Base-by-base conservation (phyloP, 2,329 filamentous ascomycete genomes). In the Hypoxylon sp. region DNA sequence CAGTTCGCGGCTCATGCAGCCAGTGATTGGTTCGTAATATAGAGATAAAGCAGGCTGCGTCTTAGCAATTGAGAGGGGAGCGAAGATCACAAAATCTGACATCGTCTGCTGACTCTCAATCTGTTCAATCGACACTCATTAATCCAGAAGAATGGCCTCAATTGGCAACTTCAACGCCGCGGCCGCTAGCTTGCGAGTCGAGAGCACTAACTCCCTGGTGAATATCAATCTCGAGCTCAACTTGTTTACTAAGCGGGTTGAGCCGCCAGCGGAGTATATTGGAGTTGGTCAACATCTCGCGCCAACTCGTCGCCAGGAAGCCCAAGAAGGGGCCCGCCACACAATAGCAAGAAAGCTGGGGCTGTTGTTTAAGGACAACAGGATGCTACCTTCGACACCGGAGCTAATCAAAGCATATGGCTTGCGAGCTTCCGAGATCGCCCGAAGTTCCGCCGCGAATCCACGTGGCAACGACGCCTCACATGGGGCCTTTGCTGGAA, bases 361-460 rank as follows among this genome's bases (percentile, higher is more conserved):
- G 1, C 42, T 58, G 2, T 52, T 72, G 3, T 70, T 72, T 35
- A 53, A 67, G 39, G 57, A 54, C 15, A 35, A 21, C 6, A 32
- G 17, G 1, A 27, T 62, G 3, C 24, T 64, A 19, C 68, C 68
- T 24, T 50, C 51, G 3, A 67, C 59, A 3, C 68, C 59, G 2
- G 52, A 65, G 11, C 50, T 72, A 3, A 67, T 72, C 17, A 66
- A 47, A 21, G 55, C 65, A 2, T 72, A 72, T 32, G 70, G 67
- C 5, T 10, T 37, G 29, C 55, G 68, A 13, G 67, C 68, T 11
- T 68, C 65, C 5, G 65, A 65, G 35, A 70, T 72, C 29, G n/a
- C 67, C 13, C n/a, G 29, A n/a, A 31, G 39, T 24, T 55, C 52
- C 15, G n/a, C 39, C n/a, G 52, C 52, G 1, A 55, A 55, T 15